Conservation (phyloP, 2,329 filamentous ascomycete species). For the Penicillium corylophilum region DNA sequence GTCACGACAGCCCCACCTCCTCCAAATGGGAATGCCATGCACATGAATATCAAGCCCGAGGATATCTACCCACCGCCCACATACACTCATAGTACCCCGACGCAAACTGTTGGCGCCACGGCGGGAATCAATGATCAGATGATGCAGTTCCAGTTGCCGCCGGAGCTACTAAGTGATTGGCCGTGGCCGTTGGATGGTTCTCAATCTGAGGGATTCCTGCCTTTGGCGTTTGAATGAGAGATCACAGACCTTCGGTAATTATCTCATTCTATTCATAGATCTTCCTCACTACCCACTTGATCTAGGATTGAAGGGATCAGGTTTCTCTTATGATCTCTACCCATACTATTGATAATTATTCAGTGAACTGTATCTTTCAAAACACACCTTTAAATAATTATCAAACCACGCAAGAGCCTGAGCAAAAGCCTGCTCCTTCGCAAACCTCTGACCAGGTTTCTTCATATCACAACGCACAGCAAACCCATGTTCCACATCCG, state of each 20-base stretch:
- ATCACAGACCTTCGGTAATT: not conserved
- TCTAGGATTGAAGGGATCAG: not conserved
- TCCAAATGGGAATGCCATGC: constrained; percentile 7
- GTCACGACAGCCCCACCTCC: constrained; percentile 9
- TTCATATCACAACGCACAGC: constrained; percentile 63
- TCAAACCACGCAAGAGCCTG: constrained; percentile 70
- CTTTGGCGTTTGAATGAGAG: constrained; percentile 22
- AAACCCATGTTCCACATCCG: constrained; percentile 69
- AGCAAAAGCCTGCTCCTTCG: constrained; percentile 72
- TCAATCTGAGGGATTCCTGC: constrained; percentile 24
- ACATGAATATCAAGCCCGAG: constrained; percentile 8
- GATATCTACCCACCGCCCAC: constrained; percentile 4
- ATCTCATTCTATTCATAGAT: not conserved
- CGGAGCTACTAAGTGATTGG: constrained; percentile 44
- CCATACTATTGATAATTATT: not conserved
- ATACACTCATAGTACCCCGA: constrained; percentile 5
- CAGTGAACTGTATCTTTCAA: no score
- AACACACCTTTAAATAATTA: constrained; percentile 6
- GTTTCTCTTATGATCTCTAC: not conserved
- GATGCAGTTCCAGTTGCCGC: constrained; percentile 42
- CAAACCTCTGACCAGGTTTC: constrained; percentile 58
- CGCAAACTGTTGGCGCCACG: constrained; percentile 3
- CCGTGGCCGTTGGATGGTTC: constrained; percentile 36
- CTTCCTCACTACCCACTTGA: not conserved
- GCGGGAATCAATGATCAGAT: constrained; percentile 20